Conservation (phyloP, 1,284 basidiomycete species). For the Leccinum insolens region DNA sequence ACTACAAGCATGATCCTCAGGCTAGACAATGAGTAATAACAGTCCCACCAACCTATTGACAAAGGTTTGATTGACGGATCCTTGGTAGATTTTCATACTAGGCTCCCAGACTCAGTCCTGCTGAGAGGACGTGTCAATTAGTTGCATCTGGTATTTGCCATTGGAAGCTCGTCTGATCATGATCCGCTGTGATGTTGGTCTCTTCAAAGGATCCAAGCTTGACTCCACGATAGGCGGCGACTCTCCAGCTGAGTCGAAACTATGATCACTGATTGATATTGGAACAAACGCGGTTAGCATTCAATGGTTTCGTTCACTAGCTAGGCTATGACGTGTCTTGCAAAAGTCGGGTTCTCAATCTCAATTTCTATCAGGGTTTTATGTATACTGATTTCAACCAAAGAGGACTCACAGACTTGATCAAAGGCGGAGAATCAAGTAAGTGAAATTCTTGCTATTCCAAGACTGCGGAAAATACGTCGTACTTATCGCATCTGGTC, state of each 20-base stretch:
- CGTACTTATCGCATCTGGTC: not conserved
- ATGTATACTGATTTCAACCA: not conserved
- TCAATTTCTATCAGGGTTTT: not conserved
- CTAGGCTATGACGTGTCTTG: not conserved
- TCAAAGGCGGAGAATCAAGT: not conserved
- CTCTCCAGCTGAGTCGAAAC: not conserved
- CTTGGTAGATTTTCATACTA: not conserved
- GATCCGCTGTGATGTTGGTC: not conserved
- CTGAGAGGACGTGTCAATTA: not conserved
- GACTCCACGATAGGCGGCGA: not conserved
- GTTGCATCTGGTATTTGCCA: not conserved
- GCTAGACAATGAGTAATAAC: not conserved
- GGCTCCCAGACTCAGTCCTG: not conserved
- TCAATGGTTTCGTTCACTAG: not conserved
- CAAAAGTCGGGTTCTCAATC: not conserved
- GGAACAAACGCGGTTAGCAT: not conserved
- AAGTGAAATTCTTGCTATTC: not conserved
- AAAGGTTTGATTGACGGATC: not conserved
- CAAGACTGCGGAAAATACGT: not conserved
- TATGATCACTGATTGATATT: not conserved
- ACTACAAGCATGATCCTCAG: not conserved
- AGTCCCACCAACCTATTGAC: not conserved
- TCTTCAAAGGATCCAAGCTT: not conserved
- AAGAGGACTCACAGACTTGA: not conserved
- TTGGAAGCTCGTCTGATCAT: not conserved